Conservation (phyloP, 2,329 filamentous ascomycete species). For the Bisporella sp. region DNA sequence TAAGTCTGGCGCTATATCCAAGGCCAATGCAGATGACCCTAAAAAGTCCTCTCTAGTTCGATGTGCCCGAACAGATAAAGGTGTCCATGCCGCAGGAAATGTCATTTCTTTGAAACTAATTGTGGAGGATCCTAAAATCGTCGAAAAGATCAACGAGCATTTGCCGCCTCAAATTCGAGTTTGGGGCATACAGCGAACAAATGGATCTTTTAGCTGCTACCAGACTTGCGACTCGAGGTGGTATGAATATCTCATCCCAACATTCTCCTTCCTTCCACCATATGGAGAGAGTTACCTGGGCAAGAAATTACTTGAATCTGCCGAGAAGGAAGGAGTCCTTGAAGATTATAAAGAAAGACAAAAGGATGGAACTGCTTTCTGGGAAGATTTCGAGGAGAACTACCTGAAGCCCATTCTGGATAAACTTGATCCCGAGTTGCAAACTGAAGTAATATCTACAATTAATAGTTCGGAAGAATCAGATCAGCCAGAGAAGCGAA, state of each 20-base stretch:
- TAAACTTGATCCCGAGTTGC: slow-evolving; percentile 54
- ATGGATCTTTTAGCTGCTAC: slow-evolving; percentile 90
- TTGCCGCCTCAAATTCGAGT: slow-evolving; percentile 85
- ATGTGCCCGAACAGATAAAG: slow-evolving; percentile 94
- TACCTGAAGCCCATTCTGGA: slow-evolving; percentile 66
- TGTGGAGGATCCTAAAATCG: slow-evolving; percentile 80
- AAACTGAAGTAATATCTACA: slow-evolving; percentile 54
- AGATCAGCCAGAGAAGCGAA: neutral
- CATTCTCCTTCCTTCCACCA: slow-evolving; percentile 84
- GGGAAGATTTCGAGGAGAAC: slow-evolving; percentile 74
- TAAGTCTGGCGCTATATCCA: slow-evolving; percentile 85
- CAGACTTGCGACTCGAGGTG: slow-evolving; percentile 90
- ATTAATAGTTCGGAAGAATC: slow-evolving; percentile 38
- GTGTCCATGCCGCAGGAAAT: slow-evolving; percentile 92
- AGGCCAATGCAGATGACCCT: slow-evolving; percentile 92
- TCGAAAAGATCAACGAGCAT: slow-evolving; percentile 83
- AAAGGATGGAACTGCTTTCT: slow-evolving; percentile 73
- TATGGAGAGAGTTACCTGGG: slow-evolving; percentile 84
- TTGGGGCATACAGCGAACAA: slow-evolving; percentile 88
- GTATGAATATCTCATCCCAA: slow-evolving; percentile 96
- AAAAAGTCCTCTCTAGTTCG: slow-evolving; percentile 93
- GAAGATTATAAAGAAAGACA: slow-evolving; percentile 64
- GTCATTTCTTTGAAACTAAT: slow-evolving; percentile 94
- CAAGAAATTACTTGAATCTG: slow-evolving; percentile 71
- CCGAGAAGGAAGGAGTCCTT: slow-evolving; percentile 64